Evolutionary conservation across 768 basidiomycete genomes (phyloP), one percentile per base, ranked within the genome.

Genomic region (Phylloporus sp.): DNA sequence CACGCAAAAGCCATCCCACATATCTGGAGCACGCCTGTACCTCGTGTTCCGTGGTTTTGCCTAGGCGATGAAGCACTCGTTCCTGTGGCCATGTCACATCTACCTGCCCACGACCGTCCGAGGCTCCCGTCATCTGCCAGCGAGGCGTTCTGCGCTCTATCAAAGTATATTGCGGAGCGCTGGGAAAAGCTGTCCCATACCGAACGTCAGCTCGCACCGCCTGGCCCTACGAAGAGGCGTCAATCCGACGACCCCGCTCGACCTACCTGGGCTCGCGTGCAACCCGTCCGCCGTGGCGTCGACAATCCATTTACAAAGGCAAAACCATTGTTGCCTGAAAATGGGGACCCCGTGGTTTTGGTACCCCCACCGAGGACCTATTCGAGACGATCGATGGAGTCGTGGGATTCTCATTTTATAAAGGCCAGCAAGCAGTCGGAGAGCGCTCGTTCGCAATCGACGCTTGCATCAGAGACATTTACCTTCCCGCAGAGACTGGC

Each of bases 41-140:
- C 76, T 49, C 59, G 67, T 13, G 68, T 84, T 17, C 71, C 73
- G 14, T 87, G 86, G 86, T 87, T 83, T 58, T 33, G 59, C 47
- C 48, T 43, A 3, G 42, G 31, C n/a, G 23, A 42, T 20, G 39
- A 53, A 23, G n/a, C 32, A 3, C 38, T 44, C 0, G 18, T 24
- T 18, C 38, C 57, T 14, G 31, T 44, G 14, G 20, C 13, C 26
- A 38, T 42, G 14, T 23, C 51, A 37, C 38, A 50, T 4, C 26
- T 35, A 31, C 48, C 53, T 34, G 27, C 55, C 2, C 53, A 34
- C 20, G 53, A 56, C 28, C 44, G 39, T 40, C 39, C 43, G 6
- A 52, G 44, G 33, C 33, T 29, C 3, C 7, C 27, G 37, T 57
- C 40, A n/a, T 43, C 48, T 8, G 43, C 32, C 43, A 49, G 44